Conservation (phyloP, 768 basidiomycete species). For the Amanita muscaria region DNA sequence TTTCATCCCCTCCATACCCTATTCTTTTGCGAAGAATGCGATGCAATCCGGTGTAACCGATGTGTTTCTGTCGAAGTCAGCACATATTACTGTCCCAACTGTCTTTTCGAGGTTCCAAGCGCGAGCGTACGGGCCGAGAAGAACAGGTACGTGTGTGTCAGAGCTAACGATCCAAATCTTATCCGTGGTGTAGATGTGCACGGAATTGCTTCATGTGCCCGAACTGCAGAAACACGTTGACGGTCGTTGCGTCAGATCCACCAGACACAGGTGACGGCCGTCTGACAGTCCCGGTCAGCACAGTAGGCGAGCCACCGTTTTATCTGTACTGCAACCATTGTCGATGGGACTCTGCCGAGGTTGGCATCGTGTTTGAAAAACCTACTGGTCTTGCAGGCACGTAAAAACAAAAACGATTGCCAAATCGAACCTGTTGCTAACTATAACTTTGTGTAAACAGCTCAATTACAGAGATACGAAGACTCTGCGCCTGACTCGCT, state of each 20-base stretch:
- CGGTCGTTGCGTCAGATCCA: constrained; percentile 86
- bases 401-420: too few species aligned
- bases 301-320: constrained; percentile 81
- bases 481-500: constrained; percentile 76
- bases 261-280: constrained; percentile 52
- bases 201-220: constrained; percentile 98
- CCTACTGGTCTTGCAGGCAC: constrained; percentile 89
- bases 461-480: constrained; percentile 85
- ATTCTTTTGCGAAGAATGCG: constrained; percentile 99
- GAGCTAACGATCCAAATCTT: too few species aligned
- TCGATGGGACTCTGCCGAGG: constrained; percentile 89
- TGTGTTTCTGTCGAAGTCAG: constrained; percentile 92
- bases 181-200: constrained; percentile 63
- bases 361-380: constrained; percentile 92
- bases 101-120: constrained; percentile 95
- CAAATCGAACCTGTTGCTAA: too few species aligned
- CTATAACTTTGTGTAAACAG: too few species aligned
- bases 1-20: constrained; percentile 80
- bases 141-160: constrained; percentile 58
- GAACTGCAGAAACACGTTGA: constrained; percentile 81
- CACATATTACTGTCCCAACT: constrained; percentile 97
- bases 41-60: constrained; percentile 85
- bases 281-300: constrained; percentile 41
- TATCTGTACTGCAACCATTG: constrained; percentile 89
- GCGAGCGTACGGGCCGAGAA: constrained; percentile 98